These are phyloP conservation scores for Astrephomene gubernaculifera DNA, from an alignment of 139 green algal species.

Conservation along the genomic window DNA sequence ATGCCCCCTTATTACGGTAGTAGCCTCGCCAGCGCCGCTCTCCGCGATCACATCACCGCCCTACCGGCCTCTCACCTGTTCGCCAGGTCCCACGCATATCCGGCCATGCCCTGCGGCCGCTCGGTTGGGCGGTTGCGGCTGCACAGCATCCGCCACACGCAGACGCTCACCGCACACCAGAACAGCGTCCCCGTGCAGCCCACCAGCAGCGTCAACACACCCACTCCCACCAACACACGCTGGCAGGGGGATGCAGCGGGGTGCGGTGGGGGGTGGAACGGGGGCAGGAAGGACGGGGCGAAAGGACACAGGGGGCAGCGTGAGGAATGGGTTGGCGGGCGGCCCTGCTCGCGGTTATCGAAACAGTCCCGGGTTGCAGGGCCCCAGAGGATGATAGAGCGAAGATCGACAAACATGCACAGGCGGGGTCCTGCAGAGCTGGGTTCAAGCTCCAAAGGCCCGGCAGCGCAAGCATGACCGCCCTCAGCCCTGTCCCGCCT, in stretches of 20 bases:
- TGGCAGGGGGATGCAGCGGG: neutral
- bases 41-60: neutral
- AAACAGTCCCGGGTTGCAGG: no score
- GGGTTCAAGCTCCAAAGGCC: no score
- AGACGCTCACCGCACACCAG: neutral
- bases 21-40: neutral
- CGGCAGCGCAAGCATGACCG: no score
- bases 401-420: no score
- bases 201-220: slow-evolving; percentile 10
- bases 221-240: slow-evolving; percentile 13
- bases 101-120: neutral
- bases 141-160: slow-evolving; percentile 35
- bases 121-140: neutral
- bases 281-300: neutral
- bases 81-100: slow-evolving; percentile 35
- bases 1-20: no score
- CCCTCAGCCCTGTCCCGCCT: no score
- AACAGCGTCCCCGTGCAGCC: slow-evolving; percentile 12
- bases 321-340: neutral
- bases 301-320: neutral
- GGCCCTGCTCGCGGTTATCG: neutral
- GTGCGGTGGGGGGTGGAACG: neutral
- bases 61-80: slow-evolving; percentile 1
- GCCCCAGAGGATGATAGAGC: no score
- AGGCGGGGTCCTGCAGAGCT: no score